Evolutionary conservation across 2,329 filamentous ascomycete species (phyloP), one percentile per base, ranked within the genome.

Genomic region (Diplodia intermedia): DNA sequence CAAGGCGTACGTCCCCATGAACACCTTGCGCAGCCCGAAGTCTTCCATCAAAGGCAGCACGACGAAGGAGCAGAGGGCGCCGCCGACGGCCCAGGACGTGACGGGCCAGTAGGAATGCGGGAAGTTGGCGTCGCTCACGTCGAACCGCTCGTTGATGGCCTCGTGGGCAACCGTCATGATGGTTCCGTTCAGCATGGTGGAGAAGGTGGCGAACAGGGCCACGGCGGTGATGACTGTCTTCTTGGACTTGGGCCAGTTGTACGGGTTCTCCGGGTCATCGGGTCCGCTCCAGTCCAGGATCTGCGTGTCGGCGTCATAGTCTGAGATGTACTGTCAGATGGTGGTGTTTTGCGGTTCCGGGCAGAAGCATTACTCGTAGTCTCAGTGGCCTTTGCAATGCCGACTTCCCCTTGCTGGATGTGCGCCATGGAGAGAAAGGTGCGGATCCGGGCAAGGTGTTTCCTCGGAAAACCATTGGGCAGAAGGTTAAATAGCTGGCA

Each of bases 201-300:
- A 70, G 14, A 80, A 72, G 2, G 76, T 79, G 20, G 73, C 75
- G 12, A 76, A 68, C 4, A 79, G 70, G 6, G 75, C 73, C 18
- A 76, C 71, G 11, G 71, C 70, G 40, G 77, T 77, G 15, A 78
- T 72, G 26, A 77, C 54, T 73, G 76, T 76, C 72, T 80, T 80
- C 23, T 72, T 72, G 9, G 66, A 36, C 14, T 68, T 63, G 18
- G 70, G 72, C 78, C 78, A 80, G 66, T 79, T 78, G 71, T 74
- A 75, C 14, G 78, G 78, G 40, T 78, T 78, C 29, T 69, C 72
- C 6, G 74, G 72, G 67, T 79, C 77, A 40, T 74, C 85, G 80
- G 86, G 87, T 83, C 71, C 77, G 80, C 70, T 82, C 86, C 55
- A 81, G 76, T 14, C 76, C 2, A 88, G 86, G 68, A 77, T 82